Evolutionary conservation across 495 filamentous ascomycete genomes (phyloP).

Genomic region (Lasiosphaeria miniovina): DNA sequence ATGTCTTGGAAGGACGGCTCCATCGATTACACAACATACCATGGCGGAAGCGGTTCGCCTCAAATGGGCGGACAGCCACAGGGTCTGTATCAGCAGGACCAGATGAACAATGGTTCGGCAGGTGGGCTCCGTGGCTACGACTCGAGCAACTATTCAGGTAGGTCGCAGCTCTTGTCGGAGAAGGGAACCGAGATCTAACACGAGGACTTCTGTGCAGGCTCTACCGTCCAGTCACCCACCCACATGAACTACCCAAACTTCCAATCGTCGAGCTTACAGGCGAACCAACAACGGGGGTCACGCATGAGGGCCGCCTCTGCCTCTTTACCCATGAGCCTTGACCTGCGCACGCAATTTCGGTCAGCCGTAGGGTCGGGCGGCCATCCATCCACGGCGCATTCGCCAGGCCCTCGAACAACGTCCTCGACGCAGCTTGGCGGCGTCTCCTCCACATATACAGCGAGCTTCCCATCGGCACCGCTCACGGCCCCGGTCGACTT

Average conservation of each 20-base stretch:
- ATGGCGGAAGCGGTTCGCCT: conserved; percentile 40
- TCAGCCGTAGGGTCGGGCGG: conserved; percentile 38
- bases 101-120: conserved; percentile 21
- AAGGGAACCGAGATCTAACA: neutral
- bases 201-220: conserved; percentile 27
- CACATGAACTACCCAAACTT: conserved; percentile 45
- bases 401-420: conserved; percentile 33
- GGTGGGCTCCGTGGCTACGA: conserved; percentile 44
- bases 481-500: conserved; percentile 54
- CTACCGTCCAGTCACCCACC: conserved; percentile 47
- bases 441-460: conserved; percentile 45
- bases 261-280: conserved; percentile 38
- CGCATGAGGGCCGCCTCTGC: conserved; percentile 48
- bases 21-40: conserved; percentile 52
- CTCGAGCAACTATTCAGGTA: conserved; percentile 51
- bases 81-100: conserved; percentile 33
- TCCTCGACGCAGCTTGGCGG: conserved; percentile 39
- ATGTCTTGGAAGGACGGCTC: conserved; percentile 62
- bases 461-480: conserved; percentile 52
- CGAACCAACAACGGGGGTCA: conserved; percentile 40
- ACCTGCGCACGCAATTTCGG: conserved; percentile 50
- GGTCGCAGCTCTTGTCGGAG: conserved; percentile 22
- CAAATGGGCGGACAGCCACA: conserved; percentile 43
- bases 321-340: conserved; percentile 44
- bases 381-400: conserved; percentile 39